Conservation (phyloP, 1,139 yeast genomes). For the Yamadazyma buinensis region DNA sequence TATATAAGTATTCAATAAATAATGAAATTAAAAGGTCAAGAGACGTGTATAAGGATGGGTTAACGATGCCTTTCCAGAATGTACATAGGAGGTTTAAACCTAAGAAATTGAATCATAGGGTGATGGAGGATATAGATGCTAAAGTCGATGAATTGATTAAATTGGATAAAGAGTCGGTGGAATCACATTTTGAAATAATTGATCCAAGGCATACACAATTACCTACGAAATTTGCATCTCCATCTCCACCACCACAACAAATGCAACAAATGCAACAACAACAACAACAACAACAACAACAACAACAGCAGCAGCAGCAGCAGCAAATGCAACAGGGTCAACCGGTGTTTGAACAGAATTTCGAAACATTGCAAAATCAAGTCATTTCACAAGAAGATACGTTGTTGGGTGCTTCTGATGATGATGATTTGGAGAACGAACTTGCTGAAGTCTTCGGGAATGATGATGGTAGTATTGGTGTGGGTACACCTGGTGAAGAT, state of each 20-base stretch:
- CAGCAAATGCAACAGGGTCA: slow-evolving; percentile 1
- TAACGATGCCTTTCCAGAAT: slow-evolving; percentile 67
- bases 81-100: slow-evolving; percentile 49
- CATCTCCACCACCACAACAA: slow-evolving; percentile 16
- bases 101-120: slow-evolving; percentile 46
- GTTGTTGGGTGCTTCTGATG: slow-evolving; percentile 11
- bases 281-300: slow-evolving; percentile 18
- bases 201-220: slow-evolving; percentile 39
- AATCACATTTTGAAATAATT: slow-evolving; percentile 71
- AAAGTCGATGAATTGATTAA: slow-evolving; percentile 74
- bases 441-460: slow-evolving; percentile 37
- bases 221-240: slow-evolving; percentile 13
- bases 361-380: background rate
- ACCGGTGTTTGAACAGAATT: too few species aligned
- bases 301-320: slow-evolving; percentile 17
- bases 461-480: slow-evolving; percentile 15
- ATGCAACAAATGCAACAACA: background rate
- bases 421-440: slow-evolving; percentile 34
- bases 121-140: slow-evolving; percentile 66
- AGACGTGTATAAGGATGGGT: slow-evolving; percentile 68
- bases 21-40: slow-evolving; percentile 38
- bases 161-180: slow-evolving; percentile 81
- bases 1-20: slow-evolving; percentile 38
- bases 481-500: slow-evolving; percentile 9
- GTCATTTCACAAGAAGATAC: slow-evolving; percentile 3